Evolutionary conservation across 345 rosid species (phyloP), one percentile per base, ranked within the genome.

Genomic region (Zanthoxylum bungeanum): DNA sequence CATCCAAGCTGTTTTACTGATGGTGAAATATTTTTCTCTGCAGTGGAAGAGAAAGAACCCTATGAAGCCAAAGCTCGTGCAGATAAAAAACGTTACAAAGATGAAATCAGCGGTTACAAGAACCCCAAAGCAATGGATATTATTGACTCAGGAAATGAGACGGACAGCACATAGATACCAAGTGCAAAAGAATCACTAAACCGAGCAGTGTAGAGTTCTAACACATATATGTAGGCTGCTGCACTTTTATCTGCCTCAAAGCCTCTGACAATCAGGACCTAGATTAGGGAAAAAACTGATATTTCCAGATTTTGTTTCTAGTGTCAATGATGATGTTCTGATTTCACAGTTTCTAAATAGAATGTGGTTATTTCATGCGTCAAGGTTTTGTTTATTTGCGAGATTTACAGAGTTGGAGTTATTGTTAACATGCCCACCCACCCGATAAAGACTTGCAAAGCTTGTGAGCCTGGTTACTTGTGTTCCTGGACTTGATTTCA

Each of bases 1-100:
- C 34, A 21, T 57, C 27, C 8, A 17, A 1, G 28, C 51, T 19
- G 72, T 40, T 14, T 53, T 39, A 40, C 52, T 49, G 22, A 39
- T 31, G 57, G 40, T 42, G 9, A 12, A 22, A 40, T 24, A 22
- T 22, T 25, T 28, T 16, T 40, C 27, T 37, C 31, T 66, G 60
- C 80, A 90, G 93, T 66, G 22, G 98, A 89, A 80, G 97, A 93
- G 75, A 93, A 74, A 73, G 96, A 91, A 73, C 98, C 98, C 5
- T 91, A 82, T 14, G 88, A 82, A 85, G 90, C 84, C 19, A 89
- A 79, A 82, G 97, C 98, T 8, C 85, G 64, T 56, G 89, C 84
- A 0, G 99, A 93, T 77, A 91, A 85, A 75, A 87, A 83, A 68
- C 91, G 98, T 14, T 93, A 91, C 77, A 76, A 82, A 60, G 97